A percentile compares a stretch with the other conserved stretches of the same genome.
These are phyloP conservation scores for Phytophthora meadii DNA, from an alignment of 352 stramenopile genomes.

Conservation along the genomic window DNA sequence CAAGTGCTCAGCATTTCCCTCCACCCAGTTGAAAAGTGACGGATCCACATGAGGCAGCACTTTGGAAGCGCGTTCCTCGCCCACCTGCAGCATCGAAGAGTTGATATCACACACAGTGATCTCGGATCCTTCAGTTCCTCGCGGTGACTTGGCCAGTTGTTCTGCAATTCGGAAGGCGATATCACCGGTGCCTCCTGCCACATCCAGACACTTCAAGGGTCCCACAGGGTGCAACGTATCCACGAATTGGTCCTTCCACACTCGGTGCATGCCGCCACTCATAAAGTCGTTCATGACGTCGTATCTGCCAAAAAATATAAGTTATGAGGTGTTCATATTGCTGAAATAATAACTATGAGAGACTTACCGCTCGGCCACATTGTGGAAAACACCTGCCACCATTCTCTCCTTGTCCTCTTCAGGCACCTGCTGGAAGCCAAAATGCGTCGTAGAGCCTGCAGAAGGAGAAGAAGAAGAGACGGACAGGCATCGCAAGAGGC, in stretches of 20 bases:
- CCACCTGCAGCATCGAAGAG: conserved; percentile 98
- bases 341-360: conserved; percentile 3
- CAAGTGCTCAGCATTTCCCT: conserved; percentile 97
- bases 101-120: conserved; percentile 99
- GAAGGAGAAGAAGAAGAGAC: conserved; percentile 5
- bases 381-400: conserved; percentile 97
- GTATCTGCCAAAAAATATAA: conserved; percentile 49
- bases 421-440: conserved; percentile 91
- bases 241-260: conserved; percentile 98
- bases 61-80: conserved; percentile 87
- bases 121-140: conserved; percentile 52
- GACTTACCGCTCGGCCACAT: conserved; percentile 94
- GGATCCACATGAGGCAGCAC: conserved; percentile 62
- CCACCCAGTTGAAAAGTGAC: conserved; percentile 87
- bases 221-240: conserved; percentile 82
- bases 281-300: conserved; percentile 99
- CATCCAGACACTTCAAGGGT: conserved; percentile 91
- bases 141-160: conserved; percentile 42
- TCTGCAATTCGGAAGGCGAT: conserved; percentile 98
- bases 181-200: conserved; percentile 99
- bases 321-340: conserved; percentile 3
- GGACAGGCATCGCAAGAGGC: conserved; percentile 27
- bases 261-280: conserved; percentile 94
- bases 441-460: conserved; percentile 72
- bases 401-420: conserved; percentile 95